A percentile compares a stretch with the other conserved stretches of the same genome.
Evolutionary conservation across 352 stramenopile species (phyloP).

Genomic region (Pythium pyrilobum): DNA sequence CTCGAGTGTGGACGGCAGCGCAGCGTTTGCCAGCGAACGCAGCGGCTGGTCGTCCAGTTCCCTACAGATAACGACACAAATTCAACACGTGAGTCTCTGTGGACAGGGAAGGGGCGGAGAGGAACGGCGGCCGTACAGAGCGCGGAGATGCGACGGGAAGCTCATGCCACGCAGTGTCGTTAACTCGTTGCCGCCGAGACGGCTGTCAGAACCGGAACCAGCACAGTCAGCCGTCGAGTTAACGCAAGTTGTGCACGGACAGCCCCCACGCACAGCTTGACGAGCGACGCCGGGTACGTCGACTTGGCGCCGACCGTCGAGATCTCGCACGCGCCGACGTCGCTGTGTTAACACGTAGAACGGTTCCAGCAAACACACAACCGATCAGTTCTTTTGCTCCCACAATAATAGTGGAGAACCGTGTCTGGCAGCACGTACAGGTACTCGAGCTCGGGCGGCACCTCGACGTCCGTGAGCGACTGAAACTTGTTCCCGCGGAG

Average conservation of each 20-base stretch:
- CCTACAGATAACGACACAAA: neutral
- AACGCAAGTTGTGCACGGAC: no score
- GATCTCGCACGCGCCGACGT: slow-evolving; percentile 5
- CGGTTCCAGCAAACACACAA: neutral
- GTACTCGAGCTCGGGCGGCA: slow-evolving; percentile 11
- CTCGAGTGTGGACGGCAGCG: slow-evolving; percentile 2
- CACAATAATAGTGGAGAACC: no score
- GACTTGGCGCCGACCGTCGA: neutral
- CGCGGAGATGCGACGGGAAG: neutral
- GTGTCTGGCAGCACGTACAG: no score
- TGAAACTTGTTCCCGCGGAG: slow-evolving; percentile 2
- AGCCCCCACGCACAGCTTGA: slow-evolving; percentile 9
- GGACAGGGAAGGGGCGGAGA: neutral
- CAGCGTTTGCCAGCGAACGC: slow-evolving; percentile 1
- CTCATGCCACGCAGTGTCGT: neutral
- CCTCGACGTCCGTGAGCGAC: slow-evolving; percentile 1
- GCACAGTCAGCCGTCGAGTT: neutral
- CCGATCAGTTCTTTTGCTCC: neutral
- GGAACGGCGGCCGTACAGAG: neutral
- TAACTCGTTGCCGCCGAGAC: slow-evolving; percentile 5
- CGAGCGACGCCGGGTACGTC: slow-evolving; percentile 7
- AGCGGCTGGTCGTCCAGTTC: slow-evolving; percentile 10
- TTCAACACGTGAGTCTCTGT: neutral
- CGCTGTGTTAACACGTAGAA: neutral
- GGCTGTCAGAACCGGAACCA: neutral